Conservation (phyloP, 345 rosid genomes). For the Corchorus capsularis region DNA sequence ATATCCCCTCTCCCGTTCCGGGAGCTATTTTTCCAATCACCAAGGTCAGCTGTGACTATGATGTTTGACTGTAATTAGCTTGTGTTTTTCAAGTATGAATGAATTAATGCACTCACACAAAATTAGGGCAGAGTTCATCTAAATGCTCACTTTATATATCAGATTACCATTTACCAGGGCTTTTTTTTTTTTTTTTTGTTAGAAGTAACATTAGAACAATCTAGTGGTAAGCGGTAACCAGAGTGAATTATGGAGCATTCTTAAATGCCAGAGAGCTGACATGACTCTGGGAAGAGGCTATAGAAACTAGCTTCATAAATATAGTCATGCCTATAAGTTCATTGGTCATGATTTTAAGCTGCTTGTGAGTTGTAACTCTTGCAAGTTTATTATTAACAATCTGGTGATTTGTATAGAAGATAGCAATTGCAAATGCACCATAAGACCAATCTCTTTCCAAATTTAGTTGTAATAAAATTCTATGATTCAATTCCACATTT, state of each 20-base stretch:
- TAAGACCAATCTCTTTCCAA: neutral
- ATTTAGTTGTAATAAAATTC: neutral
- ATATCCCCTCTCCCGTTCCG: constrained; percentile 41
- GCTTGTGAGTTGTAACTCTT: neutral
- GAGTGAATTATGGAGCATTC: neutral
- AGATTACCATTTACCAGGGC: too few species aligned
- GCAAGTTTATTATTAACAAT: neutral
- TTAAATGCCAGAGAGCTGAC: neutral
- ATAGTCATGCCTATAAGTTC: neutral
- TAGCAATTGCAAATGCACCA: neutral
- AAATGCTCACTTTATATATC: neutral
- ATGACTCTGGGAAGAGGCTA: neutral
- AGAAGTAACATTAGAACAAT: neutral
- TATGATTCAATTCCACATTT: neutral
- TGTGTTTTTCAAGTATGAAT: neutral
- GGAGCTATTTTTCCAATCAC: constrained; percentile 39
- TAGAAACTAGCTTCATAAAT: neutral
- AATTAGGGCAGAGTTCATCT: neutral
- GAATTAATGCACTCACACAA: neutral
- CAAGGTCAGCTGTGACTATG: constrained; percentile 41
- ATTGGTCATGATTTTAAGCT: neutral
- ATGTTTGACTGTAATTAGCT: neutral
- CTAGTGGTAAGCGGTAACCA: neutral
- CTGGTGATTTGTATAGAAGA: neutral
- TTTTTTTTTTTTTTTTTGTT: too few species aligned